Evolutionary conservation across 805 yeast species (phyloP).

Genomic region (Nematodospora valgi): DNA sequence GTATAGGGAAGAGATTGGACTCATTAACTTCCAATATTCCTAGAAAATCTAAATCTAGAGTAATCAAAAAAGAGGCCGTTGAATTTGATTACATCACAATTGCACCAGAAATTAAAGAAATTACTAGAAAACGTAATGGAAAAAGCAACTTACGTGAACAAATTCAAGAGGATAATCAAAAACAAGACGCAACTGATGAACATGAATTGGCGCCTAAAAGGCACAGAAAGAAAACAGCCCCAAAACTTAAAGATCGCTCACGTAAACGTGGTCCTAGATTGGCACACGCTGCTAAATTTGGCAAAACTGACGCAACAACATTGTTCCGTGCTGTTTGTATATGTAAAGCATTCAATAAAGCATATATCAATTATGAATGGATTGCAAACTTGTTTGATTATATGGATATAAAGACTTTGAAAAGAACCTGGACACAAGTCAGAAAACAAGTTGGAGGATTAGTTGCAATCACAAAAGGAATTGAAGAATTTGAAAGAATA

Average conservation of each 20-base stretch:
- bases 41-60: background rate
- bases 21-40: conserved; percentile 10
- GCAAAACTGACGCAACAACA: conserved; percentile 47
- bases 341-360: conserved; percentile 55
- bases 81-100: background rate
- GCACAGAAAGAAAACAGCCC: too few species aligned
- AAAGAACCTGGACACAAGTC: conserved; percentile 68
- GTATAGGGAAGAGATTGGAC: conserved; percentile 19
- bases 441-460: conserved; percentile 47
- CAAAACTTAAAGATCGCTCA: too few species aligned
- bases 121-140: conserved; percentile 4
- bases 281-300: conserved; percentile 22
- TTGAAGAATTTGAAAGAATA: conserved; percentile 66
- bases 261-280: too few species aligned
- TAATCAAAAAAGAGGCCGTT: background rate
- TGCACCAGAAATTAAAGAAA: background rate
- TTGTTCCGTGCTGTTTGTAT: conserved; percentile 66
- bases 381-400: conserved; percentile 50
- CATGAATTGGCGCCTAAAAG: too few species aligned
- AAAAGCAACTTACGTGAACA: background rate
- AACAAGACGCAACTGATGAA: too few species aligned
- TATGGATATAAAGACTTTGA: conserved; percentile 41
- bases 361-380: conserved; percentile 61
- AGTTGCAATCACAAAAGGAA: conserved; percentile 54
- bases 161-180: conserved; percentile 2